Conservation (phyloP, 176 grass and related monocot genomes). For the Secale cereale region DNA sequence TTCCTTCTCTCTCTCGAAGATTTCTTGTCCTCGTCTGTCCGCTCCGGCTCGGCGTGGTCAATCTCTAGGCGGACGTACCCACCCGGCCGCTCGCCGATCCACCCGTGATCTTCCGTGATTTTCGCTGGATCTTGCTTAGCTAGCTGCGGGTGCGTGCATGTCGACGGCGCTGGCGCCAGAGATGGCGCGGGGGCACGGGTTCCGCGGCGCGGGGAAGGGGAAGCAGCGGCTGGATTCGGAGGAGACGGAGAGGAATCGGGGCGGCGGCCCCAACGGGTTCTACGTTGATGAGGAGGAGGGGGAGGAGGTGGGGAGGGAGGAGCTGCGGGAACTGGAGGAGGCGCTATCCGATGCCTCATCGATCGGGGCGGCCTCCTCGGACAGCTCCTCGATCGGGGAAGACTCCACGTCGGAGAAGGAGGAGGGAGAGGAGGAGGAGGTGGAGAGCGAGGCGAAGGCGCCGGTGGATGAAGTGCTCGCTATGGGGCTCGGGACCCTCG, state of each 20-base stretch:
- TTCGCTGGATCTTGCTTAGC: background rate
- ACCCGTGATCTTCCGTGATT: background rate
- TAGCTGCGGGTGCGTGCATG: background rate
- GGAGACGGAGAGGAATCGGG: background rate
- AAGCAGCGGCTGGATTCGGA: conserved; percentile 10
- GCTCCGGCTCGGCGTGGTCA: background rate
- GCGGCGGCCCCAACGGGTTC: conserved; percentile 6
- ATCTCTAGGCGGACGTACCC: background rate
- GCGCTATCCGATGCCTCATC: conserved; percentile 33
- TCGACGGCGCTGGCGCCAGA: conserved; percentile 30
- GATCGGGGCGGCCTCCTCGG: conserved; percentile 46
- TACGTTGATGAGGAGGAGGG: background rate
- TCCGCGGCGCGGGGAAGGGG: conserved; percentile 20
- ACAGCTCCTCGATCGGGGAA: conserved; percentile 57
- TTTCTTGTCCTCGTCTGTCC: conserved; percentile 26
- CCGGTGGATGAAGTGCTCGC: conserved; percentile 14
- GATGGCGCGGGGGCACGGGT: conserved; percentile 33
- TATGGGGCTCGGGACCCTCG: conserved; percentile 37
- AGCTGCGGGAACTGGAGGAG: conserved; percentile 8
- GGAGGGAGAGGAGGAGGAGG: conserved; percentile 30
- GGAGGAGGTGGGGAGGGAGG: background rate
- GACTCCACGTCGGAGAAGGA: conserved; percentile 43
- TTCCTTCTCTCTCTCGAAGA: background rate
- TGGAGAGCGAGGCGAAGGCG: conserved; percentile 21
- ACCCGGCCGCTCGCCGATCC: background rate